A percentile compares a stretch with the other conserved stretches of the same genome.
Conservation (phyloP, 2,329 filamentous ascomycete genomes). For the Fusarium miscanthi region DNA sequence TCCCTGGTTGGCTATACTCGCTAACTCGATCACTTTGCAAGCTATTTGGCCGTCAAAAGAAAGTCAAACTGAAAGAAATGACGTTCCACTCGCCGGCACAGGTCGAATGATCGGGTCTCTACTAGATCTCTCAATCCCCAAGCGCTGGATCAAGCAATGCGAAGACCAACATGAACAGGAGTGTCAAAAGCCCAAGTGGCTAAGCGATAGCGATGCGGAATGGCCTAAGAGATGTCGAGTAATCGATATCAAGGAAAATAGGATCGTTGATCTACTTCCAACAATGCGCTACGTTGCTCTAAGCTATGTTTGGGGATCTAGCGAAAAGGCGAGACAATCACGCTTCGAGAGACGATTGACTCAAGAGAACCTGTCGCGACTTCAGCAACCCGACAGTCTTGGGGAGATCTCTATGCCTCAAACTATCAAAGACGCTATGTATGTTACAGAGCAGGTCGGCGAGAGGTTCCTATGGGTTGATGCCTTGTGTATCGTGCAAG, state of each 20-base stretch:
- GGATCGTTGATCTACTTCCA: neutral
- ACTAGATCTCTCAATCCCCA: neutral
- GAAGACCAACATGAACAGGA: constrained; percentile 4
- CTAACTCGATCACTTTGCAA: neutral
- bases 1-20: neutral
- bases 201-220: neutral
- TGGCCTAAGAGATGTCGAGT: neutral
- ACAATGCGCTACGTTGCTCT: constrained; percentile 22
- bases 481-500: constrained; percentile 29
- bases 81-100: neutral
- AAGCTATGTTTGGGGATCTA: constrained; percentile 28
- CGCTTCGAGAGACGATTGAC: neutral
- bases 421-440: constrained; percentile 20
- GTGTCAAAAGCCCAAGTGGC: constrained; percentile 5
- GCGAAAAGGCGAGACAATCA: neutral
- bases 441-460: neutral
- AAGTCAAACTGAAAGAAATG: accelerated
- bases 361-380: neutral
- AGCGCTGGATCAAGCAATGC: constrained; percentile 17
- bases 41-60: neutral
- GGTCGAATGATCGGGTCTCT: neutral
- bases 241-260: constrained; percentile 2
- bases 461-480: constrained; percentile 30
- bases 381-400: neutral
- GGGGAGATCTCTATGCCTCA: neutral